Evolutionary conservation across 306 rosid genomes (phyloP).

Genomic region (Trifolium dubium): DNA sequence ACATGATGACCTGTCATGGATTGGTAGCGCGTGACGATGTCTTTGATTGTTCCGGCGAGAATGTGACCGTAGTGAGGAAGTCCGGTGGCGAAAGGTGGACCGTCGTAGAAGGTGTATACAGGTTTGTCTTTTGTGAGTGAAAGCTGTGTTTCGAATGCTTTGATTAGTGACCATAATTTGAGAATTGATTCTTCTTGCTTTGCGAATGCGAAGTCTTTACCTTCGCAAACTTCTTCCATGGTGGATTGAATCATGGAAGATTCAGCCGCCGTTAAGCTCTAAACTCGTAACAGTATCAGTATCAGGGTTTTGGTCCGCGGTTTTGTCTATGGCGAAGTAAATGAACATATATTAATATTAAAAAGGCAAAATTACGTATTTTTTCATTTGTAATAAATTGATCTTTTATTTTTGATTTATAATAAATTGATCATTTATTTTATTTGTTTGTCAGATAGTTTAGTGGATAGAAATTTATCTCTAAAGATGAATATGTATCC

Average conservation of each 20-base stretch:
- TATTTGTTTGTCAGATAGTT: too few species aligned
- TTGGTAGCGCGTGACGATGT: slow-evolving; percentile 88
- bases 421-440: too few species aligned
- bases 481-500: too few species aligned
- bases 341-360: too few species aligned
- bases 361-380: too few species aligned
- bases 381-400: too few species aligned
- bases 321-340: too few species aligned
- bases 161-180: slow-evolving; percentile 64
- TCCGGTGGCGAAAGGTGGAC: slow-evolving; percentile 98
- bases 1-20: slow-evolving; percentile 89
- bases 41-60: slow-evolving; percentile 93
- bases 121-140: slow-evolving; percentile 65
- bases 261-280: neutral
- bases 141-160: slow-evolving; percentile 82
- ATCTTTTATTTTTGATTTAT: too few species aligned
- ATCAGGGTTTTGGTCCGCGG: neutral
- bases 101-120: slow-evolving; percentile 88
- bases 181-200: slow-evolving; percentile 77
- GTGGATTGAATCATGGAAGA: neutral
- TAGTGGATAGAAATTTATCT: too few species aligned
- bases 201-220: slow-evolving; percentile 83
- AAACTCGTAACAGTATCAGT: neutral
- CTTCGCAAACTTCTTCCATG: slow-evolving; percentile 90
- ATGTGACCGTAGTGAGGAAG: slow-evolving; percentile 99